Percentiles rank a stretch among this genome's conserved stretches.
Evolutionary conservation across 768 basidiomycete genomes (phyloP).

Genomic region (Suillus lakei): DNA sequence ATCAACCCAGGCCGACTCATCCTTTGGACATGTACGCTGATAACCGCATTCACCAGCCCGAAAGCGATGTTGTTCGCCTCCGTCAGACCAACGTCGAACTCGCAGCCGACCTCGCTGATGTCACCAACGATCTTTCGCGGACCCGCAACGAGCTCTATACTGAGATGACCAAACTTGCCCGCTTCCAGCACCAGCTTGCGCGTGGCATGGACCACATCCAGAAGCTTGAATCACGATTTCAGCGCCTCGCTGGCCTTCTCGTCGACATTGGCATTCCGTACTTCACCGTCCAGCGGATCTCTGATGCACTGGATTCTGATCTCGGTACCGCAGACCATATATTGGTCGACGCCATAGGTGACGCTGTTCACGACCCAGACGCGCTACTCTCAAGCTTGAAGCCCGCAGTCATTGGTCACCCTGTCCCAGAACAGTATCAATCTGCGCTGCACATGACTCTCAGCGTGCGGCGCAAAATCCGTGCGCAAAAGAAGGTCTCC

Average conservation of each 20-base stretch:
- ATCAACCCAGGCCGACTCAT: conserved; percentile 10
- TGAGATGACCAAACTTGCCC: conserved; percentile 32
- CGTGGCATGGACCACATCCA: conserved; percentile 32
- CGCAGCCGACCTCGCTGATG: conserved; percentile 33
- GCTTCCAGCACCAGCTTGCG: conserved; percentile 27
- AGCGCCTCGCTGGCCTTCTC: conserved; percentile 28
- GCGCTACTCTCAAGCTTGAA: conserved; percentile 50
- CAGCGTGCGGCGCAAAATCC: conserved; percentile 48
- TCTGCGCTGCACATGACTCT: conserved; percentile 51
- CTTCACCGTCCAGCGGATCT: conserved; percentile 27
- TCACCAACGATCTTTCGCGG: conserved; percentile 31
- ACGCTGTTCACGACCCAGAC: conserved; percentile 42
- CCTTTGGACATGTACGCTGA: conserved; percentile 17
- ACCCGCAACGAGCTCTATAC: conserved; percentile 33
- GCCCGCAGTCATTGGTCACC: conserved; percentile 37
- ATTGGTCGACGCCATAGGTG: conserved; percentile 47
- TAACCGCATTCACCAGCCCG: not conserved
- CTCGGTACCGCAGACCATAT: conserved; percentile 45
- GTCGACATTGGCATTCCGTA: conserved; percentile 33
- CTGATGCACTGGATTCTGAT: conserved; percentile 23
- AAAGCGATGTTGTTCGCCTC: conserved; percentile 13
- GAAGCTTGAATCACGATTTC: conserved; percentile 28
- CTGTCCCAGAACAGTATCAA: conserved; percentile 48
- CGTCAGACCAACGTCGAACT: conserved; percentile 21
- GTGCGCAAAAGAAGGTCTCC: conserved; percentile 44